Conservation (phyloP, 2,329 filamentous ascomycete species). For the Xylariaceae sp. region DNA sequence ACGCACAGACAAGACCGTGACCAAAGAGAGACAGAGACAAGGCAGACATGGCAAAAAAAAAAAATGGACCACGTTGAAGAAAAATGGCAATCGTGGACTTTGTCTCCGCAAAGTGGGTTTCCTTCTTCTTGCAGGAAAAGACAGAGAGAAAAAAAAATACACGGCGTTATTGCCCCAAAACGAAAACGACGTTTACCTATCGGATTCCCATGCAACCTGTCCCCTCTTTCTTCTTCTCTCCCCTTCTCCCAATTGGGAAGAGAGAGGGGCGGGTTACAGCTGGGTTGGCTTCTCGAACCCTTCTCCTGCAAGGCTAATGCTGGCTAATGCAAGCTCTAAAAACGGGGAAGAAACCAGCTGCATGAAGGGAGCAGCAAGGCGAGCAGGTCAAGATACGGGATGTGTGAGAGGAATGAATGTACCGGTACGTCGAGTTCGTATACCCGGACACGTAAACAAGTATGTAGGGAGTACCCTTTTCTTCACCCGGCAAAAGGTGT, state of each 20-base stretch:
- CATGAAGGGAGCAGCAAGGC: background rate
- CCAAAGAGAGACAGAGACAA: too few species aligned
- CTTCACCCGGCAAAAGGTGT: background rate
- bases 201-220: background rate
- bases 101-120: too few species aligned
- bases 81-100: too few species aligned
- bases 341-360: conserved; percentile 5
- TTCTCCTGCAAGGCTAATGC: conserved; percentile 23
- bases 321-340: conserved; percentile 23
- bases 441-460: too few species aligned
- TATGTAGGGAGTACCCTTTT: background rate
- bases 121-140: too few species aligned
- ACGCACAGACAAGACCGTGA: too few species aligned
- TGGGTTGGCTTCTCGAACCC: conserved; percentile 19
- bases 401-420: background rate
- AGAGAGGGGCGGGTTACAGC: background rate
- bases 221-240: background rate
- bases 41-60: too few species aligned
- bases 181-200: background rate
- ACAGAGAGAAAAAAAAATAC: too few species aligned
- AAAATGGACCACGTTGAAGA: too few species aligned
- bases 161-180: too few species aligned
- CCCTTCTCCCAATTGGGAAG: conserved; percentile 1
- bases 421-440: background rate
- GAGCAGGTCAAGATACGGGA: background rate